phyloP scores from a whole-genome alignment of 257 asterid genomes.

The Orobanche coerulescens region DNA sequence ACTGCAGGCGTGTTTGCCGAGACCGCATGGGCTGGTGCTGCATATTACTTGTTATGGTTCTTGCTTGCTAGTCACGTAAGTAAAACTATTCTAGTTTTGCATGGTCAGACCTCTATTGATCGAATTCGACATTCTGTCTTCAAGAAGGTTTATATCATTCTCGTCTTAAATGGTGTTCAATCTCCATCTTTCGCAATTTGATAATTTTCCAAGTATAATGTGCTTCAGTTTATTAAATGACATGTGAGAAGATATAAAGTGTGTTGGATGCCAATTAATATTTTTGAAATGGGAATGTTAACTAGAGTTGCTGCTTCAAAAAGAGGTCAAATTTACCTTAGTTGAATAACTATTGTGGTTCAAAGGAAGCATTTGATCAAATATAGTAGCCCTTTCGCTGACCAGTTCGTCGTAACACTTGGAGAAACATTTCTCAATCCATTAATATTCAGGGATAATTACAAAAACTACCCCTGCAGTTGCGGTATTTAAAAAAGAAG shows the following conservation, averaged over 20 bases:
- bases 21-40: slow-evolving; percentile 99
- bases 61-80: slow-evolving; percentile 93
- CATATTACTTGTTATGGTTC: slow-evolving; percentile 85
- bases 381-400: background rate
- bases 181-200: background rate
- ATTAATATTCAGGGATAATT: too few relatives aligned
- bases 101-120: background rate
- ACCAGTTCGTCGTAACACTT: background rate
- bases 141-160: background rate
- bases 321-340: background rate
- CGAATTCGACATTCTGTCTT: too few relatives aligned
- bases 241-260: background rate
- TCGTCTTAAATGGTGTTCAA: background rate
- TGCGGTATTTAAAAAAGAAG: too few relatives aligned
- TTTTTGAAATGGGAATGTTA: too few relatives aligned
- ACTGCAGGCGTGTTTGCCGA: slow-evolving; percentile 93
- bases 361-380: too few relatives aligned
- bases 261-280: background rate
- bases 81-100: slow-evolving; percentile 14
- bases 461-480: too few relatives aligned
- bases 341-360: background rate
- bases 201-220: background rate
- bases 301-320: background rate
- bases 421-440: background rate
- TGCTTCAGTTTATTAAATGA: background rate